phyloP scores from a whole-genome alignment of 2,329 filamentous ascomycete genomes.

The Sporothrix humicola region DNA sequence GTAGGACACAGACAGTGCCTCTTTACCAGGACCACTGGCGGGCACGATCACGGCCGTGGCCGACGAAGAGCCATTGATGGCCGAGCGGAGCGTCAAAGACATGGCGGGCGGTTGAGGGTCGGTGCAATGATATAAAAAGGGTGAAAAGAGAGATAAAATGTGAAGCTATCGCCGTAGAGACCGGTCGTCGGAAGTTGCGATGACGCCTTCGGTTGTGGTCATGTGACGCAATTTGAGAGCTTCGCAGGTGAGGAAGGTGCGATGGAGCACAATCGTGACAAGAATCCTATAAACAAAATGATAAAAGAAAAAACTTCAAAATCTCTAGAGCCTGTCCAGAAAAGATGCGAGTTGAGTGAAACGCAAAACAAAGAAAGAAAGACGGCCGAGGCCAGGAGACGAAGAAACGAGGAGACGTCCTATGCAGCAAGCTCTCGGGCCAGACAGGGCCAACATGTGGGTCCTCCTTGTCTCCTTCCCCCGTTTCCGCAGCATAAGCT shows the following conservation, averaged over 20 bases:
- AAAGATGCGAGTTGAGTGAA: background rate
- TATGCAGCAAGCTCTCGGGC: constrained; percentile 22
- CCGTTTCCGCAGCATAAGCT: constrained; percentile 22
- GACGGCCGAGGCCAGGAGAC: constrained; percentile 2
- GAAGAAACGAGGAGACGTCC: background rate
- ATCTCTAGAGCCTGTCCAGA: background rate
- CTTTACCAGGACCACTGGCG: constrained; percentile 54
- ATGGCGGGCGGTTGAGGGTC: constrained; percentile 39
- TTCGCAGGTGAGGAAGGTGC: background rate
- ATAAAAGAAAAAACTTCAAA: background rate
- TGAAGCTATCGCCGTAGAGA: background rate
- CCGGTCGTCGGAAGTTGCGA: background rate
- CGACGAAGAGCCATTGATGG: constrained; percentile 54
- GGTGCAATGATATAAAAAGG: background rate
- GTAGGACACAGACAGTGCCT: constrained; percentile 69
- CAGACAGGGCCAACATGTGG: constrained; percentile 1
- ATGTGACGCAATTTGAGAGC: constrained; percentile 22
- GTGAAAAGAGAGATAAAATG: background rate
- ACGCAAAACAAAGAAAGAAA: constrained; percentile 9
- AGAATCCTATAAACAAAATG: background rate
- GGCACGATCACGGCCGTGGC: constrained; percentile 74
- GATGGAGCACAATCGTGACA: background rate
- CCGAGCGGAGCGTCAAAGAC: constrained; percentile 56
- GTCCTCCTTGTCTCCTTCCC: constrained; percentile 27
- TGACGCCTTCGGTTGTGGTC: constrained; percentile 22